Conservation (phyloP, 345 rosid genomes). For the Linum trigynum region DNA sequence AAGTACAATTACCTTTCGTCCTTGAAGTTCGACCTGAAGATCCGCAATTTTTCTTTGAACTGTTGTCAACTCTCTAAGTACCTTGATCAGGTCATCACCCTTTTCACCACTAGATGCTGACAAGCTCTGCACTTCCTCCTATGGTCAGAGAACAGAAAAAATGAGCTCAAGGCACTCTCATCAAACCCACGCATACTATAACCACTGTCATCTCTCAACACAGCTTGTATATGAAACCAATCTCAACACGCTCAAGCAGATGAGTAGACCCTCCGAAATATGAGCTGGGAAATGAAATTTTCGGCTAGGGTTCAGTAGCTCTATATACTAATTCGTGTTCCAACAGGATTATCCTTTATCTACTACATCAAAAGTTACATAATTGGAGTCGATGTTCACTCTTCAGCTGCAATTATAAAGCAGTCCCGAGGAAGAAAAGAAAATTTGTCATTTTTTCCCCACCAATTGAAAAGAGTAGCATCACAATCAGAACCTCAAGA, state of each 20-base stretch:
- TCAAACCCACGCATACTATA: too few relatives aligned
- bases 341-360: too few relatives aligned
- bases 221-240: too few relatives aligned
- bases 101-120: slow-evolving; percentile 47
- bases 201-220: too few relatives aligned
- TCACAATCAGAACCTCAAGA: not conserved
- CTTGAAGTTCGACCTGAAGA: slow-evolving; percentile 95
- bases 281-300: too few relatives aligned
- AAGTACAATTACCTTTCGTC: slow-evolving; percentile 61
- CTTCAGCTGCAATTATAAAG: not conserved
- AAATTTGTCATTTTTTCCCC: not conserved
- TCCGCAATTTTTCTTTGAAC: slow-evolving; percentile 93
- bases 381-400: not conserved
- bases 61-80: slow-evolving; percentile 67
- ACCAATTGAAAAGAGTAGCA: not conserved
- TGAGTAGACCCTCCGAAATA: too few relatives aligned
- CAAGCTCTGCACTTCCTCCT: slow-evolving; percentile 68
- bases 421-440: not conserved
- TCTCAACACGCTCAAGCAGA: too few relatives aligned
- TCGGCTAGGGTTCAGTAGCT: too few relatives aligned
- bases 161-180: not conserved
- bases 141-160: not conserved
- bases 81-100: slow-evolving; percentile 75
- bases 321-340: too few relatives aligned
- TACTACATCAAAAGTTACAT: too few relatives aligned